Conservation (phyloP, 345 rosid genomes). For the Brassica incana region DNA sequence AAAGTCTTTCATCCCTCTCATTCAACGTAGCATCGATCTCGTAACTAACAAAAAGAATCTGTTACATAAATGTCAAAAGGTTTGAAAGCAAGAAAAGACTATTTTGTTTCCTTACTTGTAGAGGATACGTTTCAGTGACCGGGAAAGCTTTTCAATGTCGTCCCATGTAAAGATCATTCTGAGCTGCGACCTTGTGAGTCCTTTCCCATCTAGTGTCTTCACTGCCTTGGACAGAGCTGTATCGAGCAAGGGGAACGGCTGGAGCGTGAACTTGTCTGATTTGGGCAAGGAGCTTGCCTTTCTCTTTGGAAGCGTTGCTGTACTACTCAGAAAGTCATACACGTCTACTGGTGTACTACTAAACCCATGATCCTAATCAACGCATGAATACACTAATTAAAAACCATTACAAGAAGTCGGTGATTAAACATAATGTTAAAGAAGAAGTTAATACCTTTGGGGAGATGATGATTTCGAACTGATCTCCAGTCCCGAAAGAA, state of each 20-base stretch:
- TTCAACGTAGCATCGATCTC: conserved; percentile 53
- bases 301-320: conserved; percentile 38
- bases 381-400: conserved; percentile 2
- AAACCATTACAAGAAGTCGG: neutral
- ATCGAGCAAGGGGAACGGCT: conserved; percentile 30
- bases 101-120: conserved; percentile 54
- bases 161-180: conserved; percentile 41
- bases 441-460: conserved; percentile 48
- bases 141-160: conserved; percentile 56
- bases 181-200: conserved; percentile 43
- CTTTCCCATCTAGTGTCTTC: conserved; percentile 38
- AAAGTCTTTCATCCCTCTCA: conserved; percentile 48
- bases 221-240: conserved; percentile 37
- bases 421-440: conserved; percentile 27
- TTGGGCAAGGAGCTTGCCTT: conserved; percentile 3
- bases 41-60: conserved; percentile 45
- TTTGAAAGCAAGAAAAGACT: neutral
- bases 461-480: conserved; percentile 67
- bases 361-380: conserved; percentile 52
- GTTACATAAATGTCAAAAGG: neutral
- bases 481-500: conserved; percentile 68
- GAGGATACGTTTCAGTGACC: conserved; percentile 50
- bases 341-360: conserved; percentile 51
- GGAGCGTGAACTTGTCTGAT: conserved; percentile 44
- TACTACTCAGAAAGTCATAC: conserved; percentile 52